Evolutionary conservation across 2,329 filamentous ascomycete species (phyloP), one percentile per base, ranked within the genome.

Genomic region (Knufia fluminis): DNA sequence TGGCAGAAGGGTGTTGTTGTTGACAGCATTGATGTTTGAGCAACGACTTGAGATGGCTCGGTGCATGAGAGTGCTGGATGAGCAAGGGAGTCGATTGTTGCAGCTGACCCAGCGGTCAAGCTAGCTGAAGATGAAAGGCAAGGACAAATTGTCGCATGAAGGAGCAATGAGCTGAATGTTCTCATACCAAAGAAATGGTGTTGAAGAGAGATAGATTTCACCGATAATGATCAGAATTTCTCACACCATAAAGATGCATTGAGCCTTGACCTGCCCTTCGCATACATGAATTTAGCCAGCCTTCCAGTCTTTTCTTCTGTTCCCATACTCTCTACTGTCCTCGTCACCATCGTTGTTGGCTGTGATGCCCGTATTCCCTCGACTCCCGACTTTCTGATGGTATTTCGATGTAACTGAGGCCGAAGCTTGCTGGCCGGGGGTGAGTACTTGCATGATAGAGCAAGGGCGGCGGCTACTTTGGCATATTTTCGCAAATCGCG

Each of bases 1-100:
- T 94, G 88, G 88, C 50, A 56, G 52, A 60, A 60, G 54, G 58
- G 58, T 31, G 54, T 59, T 23, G 55, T 57, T 17, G 58, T 60
- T 38, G 58, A 60, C 46, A 47, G 54, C 4, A 59, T 60, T 46
- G 58, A 60, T 49, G 58, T 60, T 45, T 60, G 56, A 47, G 46
- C 39, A 38, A 16, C 22, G 16, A 16, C 16, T 14, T 19, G 35
- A 7, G 28, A 31, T 14, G 14, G 28, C 28, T 31, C 14, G 28
- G 14, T 7, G 28, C 28, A 31, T 31, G 28, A 31, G 14, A 36
- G 33, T 6, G n/a, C 33, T 12, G 12, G 6, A 28, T 28, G 26
- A 17, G 7, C 33, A 6, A 36, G 6, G 33, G 7, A 16, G 33
- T 6, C 7, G 9, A 36, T 7, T 7, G 33, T 14, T 6, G 10